Evolutionary conservation across 2,329 filamentous ascomycete species (phyloP), one percentile per base, ranked within the genome.

Genomic region (Colletotrichum sp.): DNA sequence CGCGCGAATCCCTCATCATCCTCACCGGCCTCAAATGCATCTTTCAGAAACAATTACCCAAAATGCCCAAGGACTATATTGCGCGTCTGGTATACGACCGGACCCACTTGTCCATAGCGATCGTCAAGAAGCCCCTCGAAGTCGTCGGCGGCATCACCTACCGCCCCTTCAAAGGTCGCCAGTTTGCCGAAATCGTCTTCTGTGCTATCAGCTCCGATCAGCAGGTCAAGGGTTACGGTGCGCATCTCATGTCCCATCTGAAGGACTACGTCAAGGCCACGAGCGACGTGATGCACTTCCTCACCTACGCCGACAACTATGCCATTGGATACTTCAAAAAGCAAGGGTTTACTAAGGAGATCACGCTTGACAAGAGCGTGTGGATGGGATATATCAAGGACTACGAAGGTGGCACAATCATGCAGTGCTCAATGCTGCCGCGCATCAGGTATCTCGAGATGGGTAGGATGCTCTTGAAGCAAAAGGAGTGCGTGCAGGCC

Each of bases 311-410:
- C 78, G 97, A 99, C 85, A 99, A 99, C 85, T 99, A 99, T 82
- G 97, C 97, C 52, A 99, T 98, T 79, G 97, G 97, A 13, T 99
- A 99, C 85, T 99, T 99, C 86, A 98, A 99, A 85, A 99, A 99
- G 84, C 97, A 99, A 84, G 97, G 97, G 0, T 99, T 99, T 82
- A 99, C 97, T 3, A 99, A 99, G 84, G 96, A 99, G 81, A 99
- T 99, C 78, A 98, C 96, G 0, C 91, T 99, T 1, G 95, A 97
- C 75, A 94, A 93, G 81, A 93, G 93, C 4, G 93, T 95, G 5
- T 99, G 97, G 97, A 99, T 99, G 97, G 97, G 97, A 4, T 99
- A 99, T 81, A 99, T 99, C 88, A 99, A 99, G 84, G 97, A 99
- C 84, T 99, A 99, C 84, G 97, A 99, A 85, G 97, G 97, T 74